Percentiles rank a stretch among this genome's conserved stretches.
These are phyloP conservation scores for Neoarthrinium moseri DNA, from an alignment of 2,329 filamentous ascomycete species.

Conservation along the genomic window DNA sequence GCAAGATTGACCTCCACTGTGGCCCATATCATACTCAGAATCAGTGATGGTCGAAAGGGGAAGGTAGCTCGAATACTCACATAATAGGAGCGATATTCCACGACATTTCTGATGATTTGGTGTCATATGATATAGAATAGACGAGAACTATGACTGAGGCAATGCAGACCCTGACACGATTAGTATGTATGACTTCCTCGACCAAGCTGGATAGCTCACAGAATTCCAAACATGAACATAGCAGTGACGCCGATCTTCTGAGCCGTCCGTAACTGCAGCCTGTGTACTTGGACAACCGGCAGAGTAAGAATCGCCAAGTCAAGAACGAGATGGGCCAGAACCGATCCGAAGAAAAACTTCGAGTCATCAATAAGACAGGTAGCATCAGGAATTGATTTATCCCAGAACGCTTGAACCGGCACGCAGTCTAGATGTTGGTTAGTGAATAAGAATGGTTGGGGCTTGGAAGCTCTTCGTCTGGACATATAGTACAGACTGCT, in stretches of 20 bases:
- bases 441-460: constrained; percentile 31
- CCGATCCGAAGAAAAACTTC: constrained; percentile 31
- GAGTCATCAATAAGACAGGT: constrained; percentile 28
- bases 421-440: constrained; percentile 14
- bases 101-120: constrained; percentile 20
- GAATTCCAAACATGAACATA: constrained; percentile 26
- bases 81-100: constrained; percentile 23
- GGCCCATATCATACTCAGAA: constrained; percentile 19
- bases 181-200: not conserved
- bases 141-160: constrained; percentile 26
- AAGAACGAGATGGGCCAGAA: constrained; percentile 28
- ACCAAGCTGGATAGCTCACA: constrained; percentile 16
- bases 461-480: constrained; percentile 14
- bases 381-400: constrained; percentile 19
- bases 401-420: constrained; percentile 32
- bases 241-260: constrained; percentile 28
- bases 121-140: constrained; percentile 19
- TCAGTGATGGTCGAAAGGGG: not conserved
- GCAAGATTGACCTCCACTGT: constrained; percentile 27
- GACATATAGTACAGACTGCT: not conserved
- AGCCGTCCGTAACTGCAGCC: constrained; percentile 21
- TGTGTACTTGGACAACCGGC: constrained; percentile 28
- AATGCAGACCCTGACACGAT: constrained; percentile 21
- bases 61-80: not conserved
- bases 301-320: constrained; percentile 30